Evolutionary conservation across 75 land plant species (phyloP).

Genomic region (Pinus taeda): DNA sequence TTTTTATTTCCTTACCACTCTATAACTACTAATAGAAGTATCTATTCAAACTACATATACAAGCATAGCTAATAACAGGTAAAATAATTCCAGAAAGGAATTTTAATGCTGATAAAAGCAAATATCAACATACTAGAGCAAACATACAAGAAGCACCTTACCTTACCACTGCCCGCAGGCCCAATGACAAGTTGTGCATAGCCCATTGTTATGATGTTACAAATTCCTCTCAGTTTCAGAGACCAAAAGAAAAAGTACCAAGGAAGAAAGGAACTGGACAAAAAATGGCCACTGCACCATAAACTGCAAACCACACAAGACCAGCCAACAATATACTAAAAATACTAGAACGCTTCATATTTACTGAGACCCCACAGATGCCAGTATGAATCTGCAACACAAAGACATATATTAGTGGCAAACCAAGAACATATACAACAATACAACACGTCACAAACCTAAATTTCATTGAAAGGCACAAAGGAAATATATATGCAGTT

Average conservation of each 20-base stretch:
- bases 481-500: background rate
- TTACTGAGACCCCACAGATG: background rate
- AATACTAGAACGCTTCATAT: conserved; percentile 25
- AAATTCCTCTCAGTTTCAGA: background rate
- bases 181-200: conserved; percentile 99
- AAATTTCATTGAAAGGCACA: background rate
- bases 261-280: conserved; percentile 2
- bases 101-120: background rate
- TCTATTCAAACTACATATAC: background rate
- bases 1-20: background rate
- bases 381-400: conserved; percentile 1
- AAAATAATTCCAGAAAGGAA: background rate
- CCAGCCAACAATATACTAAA: conserved; percentile 31
- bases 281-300: conserved; percentile 39
- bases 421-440: background rate
- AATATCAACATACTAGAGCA: background rate
- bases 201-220: conserved; percentile 42
- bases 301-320: conserved; percentile 40
- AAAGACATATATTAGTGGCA: background rate
- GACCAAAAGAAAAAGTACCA: background rate
- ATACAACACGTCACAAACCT: background rate
- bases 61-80: background rate
- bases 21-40: background rate
- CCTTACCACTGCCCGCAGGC: conserved; percentile 99
- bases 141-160: conserved; percentile 11